These are phyloP conservation scores for Gryganskiella cystojenkinii DNA, from an alignment of 192 early-diverging fungal genomes.

Conservation along the genomic window DNA sequence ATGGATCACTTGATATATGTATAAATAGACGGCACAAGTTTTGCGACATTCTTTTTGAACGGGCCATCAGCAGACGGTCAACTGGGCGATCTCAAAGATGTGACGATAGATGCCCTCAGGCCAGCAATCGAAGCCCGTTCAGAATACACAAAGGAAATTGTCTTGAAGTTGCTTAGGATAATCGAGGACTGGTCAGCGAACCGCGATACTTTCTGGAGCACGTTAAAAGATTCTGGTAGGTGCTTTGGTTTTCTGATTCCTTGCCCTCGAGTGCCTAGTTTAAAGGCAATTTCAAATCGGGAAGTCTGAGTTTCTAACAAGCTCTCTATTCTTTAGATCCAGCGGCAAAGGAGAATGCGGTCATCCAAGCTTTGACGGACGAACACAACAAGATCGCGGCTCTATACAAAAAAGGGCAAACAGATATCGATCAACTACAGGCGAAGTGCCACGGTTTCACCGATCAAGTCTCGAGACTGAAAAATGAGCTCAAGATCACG, in stretches of 20 bases:
- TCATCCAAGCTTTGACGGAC: conserved; percentile 16
- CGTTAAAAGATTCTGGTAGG: conserved; percentile 24
- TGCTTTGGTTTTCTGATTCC: neutral
- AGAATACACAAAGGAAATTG: conserved; percentile 43
- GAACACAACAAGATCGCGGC: conserved; percentile 33
- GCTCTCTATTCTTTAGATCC: conserved; percentile 18
- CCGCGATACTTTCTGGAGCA: conserved; percentile 33
- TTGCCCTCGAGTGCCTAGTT: neutral
- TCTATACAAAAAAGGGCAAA: conserved; percentile 20
- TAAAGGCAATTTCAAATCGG: neutral
- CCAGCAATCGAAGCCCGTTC: conserved; percentile 16
- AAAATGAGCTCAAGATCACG: conserved; percentile 35
- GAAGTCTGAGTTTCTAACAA: neutral
- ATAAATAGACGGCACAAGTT: conserved; percentile 20
- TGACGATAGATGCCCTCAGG: conserved; percentile 20
- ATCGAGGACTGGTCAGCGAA: conserved; percentile 35
- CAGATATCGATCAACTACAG: conserved; percentile 33
- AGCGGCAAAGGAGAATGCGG: conserved; percentile 14
- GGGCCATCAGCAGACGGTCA: conserved; percentile 4
- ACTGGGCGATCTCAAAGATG: conserved; percentile 11
- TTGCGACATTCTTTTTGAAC: conserved; percentile 34
- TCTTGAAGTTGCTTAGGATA: conserved; percentile 23
- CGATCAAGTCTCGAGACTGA: conserved; percentile 32
- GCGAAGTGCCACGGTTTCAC: conserved; percentile 32
- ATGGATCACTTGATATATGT: neutral